Conservation (phyloP, 2,329 filamentous ascomycete species). For the Thielaviopsis populi region DNA sequence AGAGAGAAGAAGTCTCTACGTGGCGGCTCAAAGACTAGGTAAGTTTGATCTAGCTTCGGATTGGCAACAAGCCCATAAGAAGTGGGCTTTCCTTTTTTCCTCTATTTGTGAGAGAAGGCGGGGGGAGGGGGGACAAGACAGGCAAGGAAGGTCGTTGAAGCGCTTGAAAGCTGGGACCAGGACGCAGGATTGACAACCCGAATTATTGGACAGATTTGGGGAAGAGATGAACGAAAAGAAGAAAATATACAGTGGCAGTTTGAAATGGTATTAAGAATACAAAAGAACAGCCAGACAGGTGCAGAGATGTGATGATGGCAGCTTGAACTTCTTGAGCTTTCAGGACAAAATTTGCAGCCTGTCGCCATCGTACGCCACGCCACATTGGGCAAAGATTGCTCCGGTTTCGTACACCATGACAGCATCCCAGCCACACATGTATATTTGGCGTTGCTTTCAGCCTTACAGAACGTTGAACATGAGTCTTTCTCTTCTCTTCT, state of each 20-base stretch:
- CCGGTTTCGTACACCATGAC: background rate
- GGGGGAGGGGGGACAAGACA: background rate
- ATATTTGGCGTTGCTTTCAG: background rate
- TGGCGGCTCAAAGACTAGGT: conserved; percentile 5
- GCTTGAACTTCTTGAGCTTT: background rate
- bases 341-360: background rate
- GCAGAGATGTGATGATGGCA: background rate
- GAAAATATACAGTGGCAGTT: too few species aligned
- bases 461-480: background rate
- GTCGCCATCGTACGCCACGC: background rate
- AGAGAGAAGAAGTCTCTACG: conserved; percentile 9
- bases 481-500: too few species aligned
- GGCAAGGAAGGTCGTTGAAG: background rate
- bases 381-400: background rate
- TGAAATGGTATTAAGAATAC: too few species aligned
- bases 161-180: background rate
- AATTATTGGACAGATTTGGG: background rate
- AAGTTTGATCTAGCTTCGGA: conserved; percentile 1
- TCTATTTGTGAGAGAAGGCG: background rate
- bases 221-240: background rate
- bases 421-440: background rate
- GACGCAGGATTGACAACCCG: background rate
- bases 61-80: background rate
- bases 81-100: background rate
- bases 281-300: background rate